Conservation (phyloP, 139 green algal species). For the Choricystis sp. region DNA sequence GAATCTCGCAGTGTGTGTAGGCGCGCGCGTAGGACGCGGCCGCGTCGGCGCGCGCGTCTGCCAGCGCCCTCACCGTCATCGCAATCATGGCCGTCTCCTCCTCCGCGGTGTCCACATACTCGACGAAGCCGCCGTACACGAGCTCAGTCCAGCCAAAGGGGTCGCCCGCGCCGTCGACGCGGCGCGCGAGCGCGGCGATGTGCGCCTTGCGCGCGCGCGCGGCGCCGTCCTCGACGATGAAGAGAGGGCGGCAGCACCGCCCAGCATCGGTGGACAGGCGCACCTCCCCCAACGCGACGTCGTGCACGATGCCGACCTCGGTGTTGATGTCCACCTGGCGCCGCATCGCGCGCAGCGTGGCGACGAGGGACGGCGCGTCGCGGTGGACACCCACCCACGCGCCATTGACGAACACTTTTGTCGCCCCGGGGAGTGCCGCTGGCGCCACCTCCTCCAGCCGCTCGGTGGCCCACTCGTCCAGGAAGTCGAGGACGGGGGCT, state of each 20-base stretch:
- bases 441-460: constrained; percentile 60
- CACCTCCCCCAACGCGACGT: constrained; percentile 71
- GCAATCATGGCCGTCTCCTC: constrained; percentile 98
- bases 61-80: constrained; percentile 75
- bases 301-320: constrained; percentile 70
- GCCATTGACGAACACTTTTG: constrained; percentile 83
- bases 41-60: constrained; percentile 18
- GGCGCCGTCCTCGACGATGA: constrained; percentile 69
- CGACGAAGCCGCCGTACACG: constrained; percentile 40
- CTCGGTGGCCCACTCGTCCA: constrained; percentile 67
- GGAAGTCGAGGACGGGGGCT: constrained; percentile 49
- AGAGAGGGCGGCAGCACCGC: constrained; percentile 72
- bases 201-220: constrained; percentile 71
- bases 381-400: constrained; percentile 76
- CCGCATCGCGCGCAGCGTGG: constrained; percentile 54
- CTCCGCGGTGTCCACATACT: constrained; percentile 76
- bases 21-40: constrained; percentile 34
- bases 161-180: constrained; percentile 12
- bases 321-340: constrained; percentile 53
- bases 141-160: constrained; percentile 37
- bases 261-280: constrained; percentile 72
- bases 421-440: constrained; percentile 33
- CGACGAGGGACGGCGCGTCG: constrained; percentile 52
- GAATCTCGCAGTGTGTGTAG: constrained; percentile 98
- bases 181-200: constrained; percentile 35